Percentiles rank a stretch among this genome's conserved stretches.
Conservation (phyloP, 1,139 yeast genomes). For the Saccharomyces hybrid region DNA sequence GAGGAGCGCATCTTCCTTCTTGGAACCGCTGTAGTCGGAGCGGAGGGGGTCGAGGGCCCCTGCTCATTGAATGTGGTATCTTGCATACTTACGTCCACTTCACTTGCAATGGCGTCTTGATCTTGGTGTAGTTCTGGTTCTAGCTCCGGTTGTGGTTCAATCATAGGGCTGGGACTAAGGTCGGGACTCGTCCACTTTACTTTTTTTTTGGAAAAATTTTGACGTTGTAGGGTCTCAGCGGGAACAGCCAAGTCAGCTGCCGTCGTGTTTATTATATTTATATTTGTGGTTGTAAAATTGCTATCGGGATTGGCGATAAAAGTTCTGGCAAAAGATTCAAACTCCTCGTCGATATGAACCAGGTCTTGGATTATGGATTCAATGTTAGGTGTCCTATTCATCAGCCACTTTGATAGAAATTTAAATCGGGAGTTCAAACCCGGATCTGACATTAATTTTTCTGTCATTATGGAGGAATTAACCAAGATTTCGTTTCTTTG, state of each 20-base stretch:
- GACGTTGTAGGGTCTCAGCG: neutral
- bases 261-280: neutral
- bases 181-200: neutral
- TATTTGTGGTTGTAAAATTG: neutral
- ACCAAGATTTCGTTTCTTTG: conserved; percentile 48
- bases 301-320: conserved; percentile 8
- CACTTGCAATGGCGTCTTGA: conserved; percentile 10
- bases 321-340: conserved; percentile 21
- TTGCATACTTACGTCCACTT: conserved; percentile 21
- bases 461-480: conserved; percentile 45
- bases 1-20: neutral
- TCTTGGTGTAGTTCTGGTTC: neutral
- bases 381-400: conserved; percentile 12
- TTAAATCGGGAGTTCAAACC: conserved; percentile 15
- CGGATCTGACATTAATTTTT: conserved; percentile 28
- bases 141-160: neutral
- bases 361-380: conserved; percentile 16
- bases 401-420: conserved; percentile 17
- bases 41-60: neutral
- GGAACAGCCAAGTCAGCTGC: neutral
- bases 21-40: neutral
- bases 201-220: neutral
- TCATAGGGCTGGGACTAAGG: neutral
- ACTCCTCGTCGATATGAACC: conserved; percentile 23
- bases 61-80: conserved; percentile 11